phyloP scores from a whole-genome alignment of 331 rosid genomes.

The Erythrophleum ivorense region DNA sequence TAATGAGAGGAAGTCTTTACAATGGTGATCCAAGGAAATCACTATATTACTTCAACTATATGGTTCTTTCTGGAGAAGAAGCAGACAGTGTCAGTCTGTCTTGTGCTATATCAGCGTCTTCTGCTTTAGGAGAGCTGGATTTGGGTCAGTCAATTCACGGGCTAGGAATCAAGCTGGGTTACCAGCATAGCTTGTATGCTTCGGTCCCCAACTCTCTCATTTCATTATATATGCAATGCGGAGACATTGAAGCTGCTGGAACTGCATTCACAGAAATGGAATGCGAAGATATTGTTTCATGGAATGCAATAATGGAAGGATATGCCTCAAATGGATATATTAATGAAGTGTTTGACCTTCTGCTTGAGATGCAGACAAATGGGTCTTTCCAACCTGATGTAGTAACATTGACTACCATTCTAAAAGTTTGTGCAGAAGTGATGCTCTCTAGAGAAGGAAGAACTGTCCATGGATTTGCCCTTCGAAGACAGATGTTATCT shows the following conservation, averaged over 20 bases:
- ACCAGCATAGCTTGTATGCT: slow-evolving; percentile 43
- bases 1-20: slow-evolving; percentile 56
- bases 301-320: slow-evolving; percentile 67
- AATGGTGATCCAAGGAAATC: slow-evolving; percentile 44
- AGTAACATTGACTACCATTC: slow-evolving; percentile 49
- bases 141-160: slow-evolving; percentile 54
- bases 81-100: slow-evolving; percentile 53
- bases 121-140: slow-evolving; percentile 47
- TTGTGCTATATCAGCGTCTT: slow-evolving; percentile 55
- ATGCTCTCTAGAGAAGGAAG: slow-evolving; percentile 55
- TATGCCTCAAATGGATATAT: slow-evolving; percentile 53
- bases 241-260: slow-evolving; percentile 43
- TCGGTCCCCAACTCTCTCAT: slow-evolving; percentile 61
- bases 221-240: slow-evolving; percentile 57
- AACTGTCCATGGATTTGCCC: slow-evolving; percentile 56
- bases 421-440: slow-evolving; percentile 49
- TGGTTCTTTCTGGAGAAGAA: slow-evolving; percentile 42
- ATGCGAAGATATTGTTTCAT: slow-evolving; percentile 53
- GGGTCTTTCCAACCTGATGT: slow-evolving; percentile 50
- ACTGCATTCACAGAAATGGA: slow-evolving; percentile 50
- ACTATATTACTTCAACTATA: slow-evolving; percentile 47
- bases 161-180: slow-evolving; percentile 54
- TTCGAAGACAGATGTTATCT: slow-evolving; percentile 45
- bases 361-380: slow-evolving; percentile 51
- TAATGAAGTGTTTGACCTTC: slow-evolving; percentile 50